Base-by-base conservation (phyloP, 768 basidiomycete species). In the Lactifluus hygrophoroides region DNA sequence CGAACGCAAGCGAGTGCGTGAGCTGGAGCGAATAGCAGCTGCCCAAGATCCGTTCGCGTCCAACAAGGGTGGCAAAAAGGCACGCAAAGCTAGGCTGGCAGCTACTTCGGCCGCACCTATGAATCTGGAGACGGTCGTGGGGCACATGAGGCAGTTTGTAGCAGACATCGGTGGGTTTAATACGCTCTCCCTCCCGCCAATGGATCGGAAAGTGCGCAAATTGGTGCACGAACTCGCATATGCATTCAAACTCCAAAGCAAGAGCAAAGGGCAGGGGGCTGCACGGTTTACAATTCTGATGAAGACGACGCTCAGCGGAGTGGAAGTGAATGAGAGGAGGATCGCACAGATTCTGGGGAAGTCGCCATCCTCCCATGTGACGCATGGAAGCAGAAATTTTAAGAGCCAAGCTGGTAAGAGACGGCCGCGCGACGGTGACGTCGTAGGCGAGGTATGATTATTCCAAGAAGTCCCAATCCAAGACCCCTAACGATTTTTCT, bases 211-310 rank as follows among this genome's bases (percentile, higher is more conserved):
- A 57, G 80, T 80, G 62, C 76, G 94, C 64, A 85, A 82, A 73
- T 73, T 73, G 43, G 78, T 94, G 0, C 94, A 98, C 66, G 80
- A 90, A 67, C 71, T 96, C 66, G 92, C 92, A n/a, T 53, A 67
- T 9, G 83, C 81, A 57, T 96, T 95, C 69, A 80, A 79, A 19
- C 58, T 98, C 70, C 87, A 84, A 73, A 92, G 88, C 62, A 65
- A 77, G 61, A 93, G 90, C 67, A 83, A 85, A 57, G 92, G 91
- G 0, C 70, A 75, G 2, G 93, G 85, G 0, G 70, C 72, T n/a
- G 67, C 66, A 45, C 74, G 94, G 63, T 94, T 91, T 73, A 90
- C 87, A 34, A 88, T 84, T 37, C 71, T 98, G 68, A 75, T 66
- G 50, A 87, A 87, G 76, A 93, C 84, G 55, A 74, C 79, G 45